phyloP scores from a whole-genome alignment of 768 basidiomycete species.

The Krasilnikovozyma curviuscula region DNA sequence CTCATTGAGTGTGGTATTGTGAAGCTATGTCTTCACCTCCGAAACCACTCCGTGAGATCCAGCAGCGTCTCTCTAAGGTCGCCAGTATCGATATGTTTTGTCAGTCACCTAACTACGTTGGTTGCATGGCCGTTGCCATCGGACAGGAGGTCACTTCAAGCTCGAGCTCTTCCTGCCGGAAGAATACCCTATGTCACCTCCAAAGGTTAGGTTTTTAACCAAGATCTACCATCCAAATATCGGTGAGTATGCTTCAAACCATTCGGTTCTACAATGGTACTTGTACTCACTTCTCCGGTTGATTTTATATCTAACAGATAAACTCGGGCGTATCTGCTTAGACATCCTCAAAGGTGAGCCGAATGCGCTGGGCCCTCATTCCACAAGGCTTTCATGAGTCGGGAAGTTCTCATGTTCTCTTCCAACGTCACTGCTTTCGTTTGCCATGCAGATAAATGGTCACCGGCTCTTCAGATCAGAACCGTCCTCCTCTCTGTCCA shows the following conservation, averaged over 20 bases:
- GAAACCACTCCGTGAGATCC: too few relatives aligned
- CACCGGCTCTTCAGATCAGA: constrained; percentile 92
- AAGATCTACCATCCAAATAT: constrained; percentile 83
- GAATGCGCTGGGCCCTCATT: background rate
- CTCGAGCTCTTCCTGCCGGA: constrained; percentile 96
- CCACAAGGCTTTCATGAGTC: background rate
- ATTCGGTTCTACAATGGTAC: background rate
- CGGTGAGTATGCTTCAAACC: constrained; percentile 39
- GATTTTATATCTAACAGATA: constrained; percentile 39
- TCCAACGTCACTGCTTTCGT: background rate
- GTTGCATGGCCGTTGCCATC: background rate
- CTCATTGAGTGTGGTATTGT: too few relatives aligned
- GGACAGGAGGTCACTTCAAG: constrained; percentile 72
- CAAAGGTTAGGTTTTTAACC: constrained; percentile 91
- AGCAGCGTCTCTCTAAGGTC: background rate
- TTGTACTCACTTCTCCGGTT: background rate
- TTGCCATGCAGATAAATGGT: constrained; percentile 65
- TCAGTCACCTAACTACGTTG: background rate
- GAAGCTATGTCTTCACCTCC: too few relatives aligned
- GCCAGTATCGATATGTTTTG: background rate
- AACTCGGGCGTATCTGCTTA: constrained; percentile 91
- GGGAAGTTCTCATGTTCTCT: background rate
- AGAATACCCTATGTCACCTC: constrained; percentile 98
- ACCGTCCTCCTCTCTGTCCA: constrained; percentile 93
- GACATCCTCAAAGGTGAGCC: constrained; percentile 83